phyloP scores from a whole-genome alignment of 805 yeast species.

The Blastobotrys parvus region DNA sequence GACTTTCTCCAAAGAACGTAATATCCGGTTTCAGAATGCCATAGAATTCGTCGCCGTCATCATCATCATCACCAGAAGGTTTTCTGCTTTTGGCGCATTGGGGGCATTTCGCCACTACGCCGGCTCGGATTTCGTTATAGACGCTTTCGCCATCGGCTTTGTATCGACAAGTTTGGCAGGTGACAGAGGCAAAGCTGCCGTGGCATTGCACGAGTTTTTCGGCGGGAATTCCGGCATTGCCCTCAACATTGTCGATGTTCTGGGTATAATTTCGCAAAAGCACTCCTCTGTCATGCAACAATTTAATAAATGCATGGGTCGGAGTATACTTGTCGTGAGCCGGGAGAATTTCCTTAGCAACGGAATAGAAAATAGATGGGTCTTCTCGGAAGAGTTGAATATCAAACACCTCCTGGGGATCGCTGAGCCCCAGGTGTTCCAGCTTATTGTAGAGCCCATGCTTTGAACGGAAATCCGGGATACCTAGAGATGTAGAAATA shows the following conservation, averaged over 20 bases:
- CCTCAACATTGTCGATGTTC: slow-evolving; percentile 81
- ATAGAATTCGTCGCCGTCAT: slow-evolving; percentile 28
- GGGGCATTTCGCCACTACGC: slow-evolving; percentile 66
- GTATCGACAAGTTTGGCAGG: slow-evolving; percentile 69
- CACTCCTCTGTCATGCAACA: slow-evolving; percentile 68
- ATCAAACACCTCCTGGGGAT: slow-evolving; percentile 88
- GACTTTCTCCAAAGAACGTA: slow-evolving; percentile 81
- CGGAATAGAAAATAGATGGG: slow-evolving; percentile 75
- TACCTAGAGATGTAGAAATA: slow-evolving; percentile 80
- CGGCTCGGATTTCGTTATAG: slow-evolving; percentile 48
- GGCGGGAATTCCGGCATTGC: slow-evolving; percentile 61
- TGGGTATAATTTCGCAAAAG: slow-evolving; percentile 81
- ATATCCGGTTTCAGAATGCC: slow-evolving; percentile 92
- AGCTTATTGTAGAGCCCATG: slow-evolving; percentile 73
- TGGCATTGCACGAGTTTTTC: slow-evolving; percentile 81
- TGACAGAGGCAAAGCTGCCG: slow-evolving; percentile 84
- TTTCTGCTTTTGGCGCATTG: slow-evolving; percentile 37
- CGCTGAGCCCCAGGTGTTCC: slow-evolving; percentile 59
- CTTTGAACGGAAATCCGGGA: slow-evolving; percentile 89
- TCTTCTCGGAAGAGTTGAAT: slow-evolving; percentile 60
- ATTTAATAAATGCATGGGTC: slow-evolving; percentile 68
- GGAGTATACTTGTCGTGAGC: slow-evolving; percentile 53
- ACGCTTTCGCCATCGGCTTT: slow-evolving; percentile 58
- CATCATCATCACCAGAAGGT: slow-evolving; percentile 24
- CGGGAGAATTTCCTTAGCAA: slow-evolving; percentile 79